A percentile compares a stretch with the other conserved stretches of the same genome.
These are phyloP conservation scores for Solanum ossicruentum DNA, from an alignment of 257 asterid genomes.

Conservation along the genomic window DNA sequence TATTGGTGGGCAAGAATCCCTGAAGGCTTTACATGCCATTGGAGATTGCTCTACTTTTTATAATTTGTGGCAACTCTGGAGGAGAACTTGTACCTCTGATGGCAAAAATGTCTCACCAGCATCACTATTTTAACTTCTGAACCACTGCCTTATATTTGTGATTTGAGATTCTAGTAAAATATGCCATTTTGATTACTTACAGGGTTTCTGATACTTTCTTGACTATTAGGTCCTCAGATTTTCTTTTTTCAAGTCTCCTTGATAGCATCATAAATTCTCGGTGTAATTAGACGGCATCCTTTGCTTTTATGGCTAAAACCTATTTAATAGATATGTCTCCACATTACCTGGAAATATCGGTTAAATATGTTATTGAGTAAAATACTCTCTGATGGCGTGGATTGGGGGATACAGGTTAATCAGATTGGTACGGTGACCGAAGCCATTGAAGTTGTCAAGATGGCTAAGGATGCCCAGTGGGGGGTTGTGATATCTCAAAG, in stretches of 20 bases:
- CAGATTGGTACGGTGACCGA: slow-evolving; percentile 94
- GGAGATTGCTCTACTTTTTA: not conserved
- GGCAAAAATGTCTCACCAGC: not conserved
- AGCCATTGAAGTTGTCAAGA: slow-evolving; percentile 81
- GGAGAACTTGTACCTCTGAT: not conserved
- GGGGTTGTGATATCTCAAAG: slow-evolving; percentile 85
- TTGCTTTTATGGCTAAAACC: not conserved
- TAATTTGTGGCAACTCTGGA: not conserved
- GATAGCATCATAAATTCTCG: not conserved
- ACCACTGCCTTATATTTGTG: not conserved
- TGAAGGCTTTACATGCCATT: not conserved
- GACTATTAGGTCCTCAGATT: not conserved
- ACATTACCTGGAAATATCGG: not conserved
- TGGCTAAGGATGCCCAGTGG: slow-evolving; percentile 98
- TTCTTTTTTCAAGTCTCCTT: not conserved
- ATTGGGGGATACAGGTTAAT: slow-evolving; percentile 46
- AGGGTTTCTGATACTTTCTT: not conserved
- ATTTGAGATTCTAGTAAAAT: not conserved
- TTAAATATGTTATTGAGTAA: not conserved
- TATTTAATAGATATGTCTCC: not conserved
- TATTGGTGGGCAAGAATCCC: not conserved
- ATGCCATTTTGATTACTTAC: not conserved
- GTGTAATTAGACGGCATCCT: not conserved
- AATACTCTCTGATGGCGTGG: slow-evolving; percentile 1
- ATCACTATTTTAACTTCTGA: not conserved